phyloP scores from a whole-genome alignment of 2,329 filamentous ascomycete species.

The Aspergillus caelatus region DNA sequence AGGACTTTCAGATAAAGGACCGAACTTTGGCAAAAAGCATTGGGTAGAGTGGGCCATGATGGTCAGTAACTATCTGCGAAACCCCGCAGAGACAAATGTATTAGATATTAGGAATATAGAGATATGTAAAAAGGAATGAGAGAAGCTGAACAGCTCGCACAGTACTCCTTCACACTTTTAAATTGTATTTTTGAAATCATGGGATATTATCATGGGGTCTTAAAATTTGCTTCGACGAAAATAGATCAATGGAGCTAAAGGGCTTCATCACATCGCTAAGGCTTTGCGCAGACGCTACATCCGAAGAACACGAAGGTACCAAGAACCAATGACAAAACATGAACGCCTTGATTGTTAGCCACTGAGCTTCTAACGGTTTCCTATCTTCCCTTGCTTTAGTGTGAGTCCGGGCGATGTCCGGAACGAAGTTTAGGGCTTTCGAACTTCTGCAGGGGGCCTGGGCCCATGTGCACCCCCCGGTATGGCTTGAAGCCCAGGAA shows the following conservation, averaged over 20 bases:
- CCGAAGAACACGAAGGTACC: slow-evolving; percentile 5
- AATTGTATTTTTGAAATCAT: slow-evolving; percentile 9
- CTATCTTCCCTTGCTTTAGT: slow-evolving; percentile 11
- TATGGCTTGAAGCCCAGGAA: slow-evolving; percentile 3
- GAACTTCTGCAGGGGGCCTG: neutral
- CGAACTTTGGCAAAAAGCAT: slow-evolving; percentile 41
- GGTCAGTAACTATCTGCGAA: slow-evolving; percentile 11
- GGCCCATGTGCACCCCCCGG: slow-evolving; percentile 3
- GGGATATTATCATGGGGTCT: slow-evolving; percentile 9
- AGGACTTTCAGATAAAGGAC: slow-evolving; percentile 29
- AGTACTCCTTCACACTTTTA: slow-evolving; percentile 15
- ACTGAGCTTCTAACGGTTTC: neutral
- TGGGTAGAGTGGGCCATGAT: slow-evolving; percentile 33
- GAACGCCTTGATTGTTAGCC: slow-evolving; percentile 1
- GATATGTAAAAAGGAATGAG: neutral
- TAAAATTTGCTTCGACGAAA: slow-evolving; percentile 13
- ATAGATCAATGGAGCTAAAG: slow-evolving; percentile 15
- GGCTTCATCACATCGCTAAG: slow-evolving; percentile 10
- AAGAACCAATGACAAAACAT: slow-evolving; percentile 12
- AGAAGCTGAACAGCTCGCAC: neutral
- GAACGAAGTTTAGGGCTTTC: slow-evolving; percentile 4
- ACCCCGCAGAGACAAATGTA: neutral
- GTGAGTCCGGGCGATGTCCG: slow-evolving; percentile 8
- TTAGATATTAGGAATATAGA: neutral
- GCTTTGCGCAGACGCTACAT: slow-evolving; percentile 9